A percentile compares a stretch with the other conserved stretches of the same genome.
Conservation (phyloP, 2,329 filamentous ascomycete species). For the Sarocladiaceae sp. region DNA sequence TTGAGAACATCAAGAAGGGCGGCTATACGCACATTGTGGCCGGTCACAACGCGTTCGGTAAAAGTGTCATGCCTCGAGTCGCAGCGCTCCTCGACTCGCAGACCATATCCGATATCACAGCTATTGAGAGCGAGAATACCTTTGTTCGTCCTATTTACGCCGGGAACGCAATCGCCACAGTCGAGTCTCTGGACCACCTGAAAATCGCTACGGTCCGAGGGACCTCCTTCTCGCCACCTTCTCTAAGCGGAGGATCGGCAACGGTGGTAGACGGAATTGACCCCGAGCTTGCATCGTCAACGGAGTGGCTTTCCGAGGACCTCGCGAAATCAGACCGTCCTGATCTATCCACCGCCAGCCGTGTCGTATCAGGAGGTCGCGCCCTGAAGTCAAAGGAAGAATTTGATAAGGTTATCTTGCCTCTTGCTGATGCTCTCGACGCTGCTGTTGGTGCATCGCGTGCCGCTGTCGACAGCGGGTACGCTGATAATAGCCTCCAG, state of each 20-base stretch:
- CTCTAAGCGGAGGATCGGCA: conserved; percentile 68
- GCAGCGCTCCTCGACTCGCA: conserved; percentile 88
- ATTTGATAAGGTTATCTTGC: conserved; percentile 88
- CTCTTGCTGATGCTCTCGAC: conserved; percentile 85
- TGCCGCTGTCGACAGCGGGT: conserved; percentile 93
- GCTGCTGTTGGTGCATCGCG: conserved; percentile 95
- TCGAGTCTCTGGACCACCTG: conserved; percentile 79
- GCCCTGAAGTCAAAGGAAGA: conserved; percentile 99
- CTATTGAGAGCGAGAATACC: conserved; percentile 83
- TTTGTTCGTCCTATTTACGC: conserved; percentile 97
- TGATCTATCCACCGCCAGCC: conserved; percentile 83
- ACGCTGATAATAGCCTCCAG: conserved; percentile 96
- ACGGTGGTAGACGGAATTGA: conserved; percentile 77
- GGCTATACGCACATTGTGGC: conserved; percentile 90
- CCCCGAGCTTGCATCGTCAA: conserved; percentile 67
- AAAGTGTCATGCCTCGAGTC: conserved; percentile 87
- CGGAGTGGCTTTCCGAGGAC: conserved; percentile 92
- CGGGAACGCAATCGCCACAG: conserved; percentile 93
- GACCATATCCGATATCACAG: conserved; percentile 88
- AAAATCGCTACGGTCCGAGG: conserved; percentile 92
- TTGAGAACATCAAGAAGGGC: conserved; percentile 95
- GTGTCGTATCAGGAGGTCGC: conserved; percentile 88
- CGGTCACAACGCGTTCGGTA: conserved; percentile 92
- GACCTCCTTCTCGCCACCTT: conserved; percentile 79
- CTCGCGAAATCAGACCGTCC: conserved; percentile 90